Percentiles rank a stretch among this genome's conserved stretches.
phyloP scores from a whole-genome alignment of 495 filamentous ascomycete species.

The Talaromyces borbonicus region DNA sequence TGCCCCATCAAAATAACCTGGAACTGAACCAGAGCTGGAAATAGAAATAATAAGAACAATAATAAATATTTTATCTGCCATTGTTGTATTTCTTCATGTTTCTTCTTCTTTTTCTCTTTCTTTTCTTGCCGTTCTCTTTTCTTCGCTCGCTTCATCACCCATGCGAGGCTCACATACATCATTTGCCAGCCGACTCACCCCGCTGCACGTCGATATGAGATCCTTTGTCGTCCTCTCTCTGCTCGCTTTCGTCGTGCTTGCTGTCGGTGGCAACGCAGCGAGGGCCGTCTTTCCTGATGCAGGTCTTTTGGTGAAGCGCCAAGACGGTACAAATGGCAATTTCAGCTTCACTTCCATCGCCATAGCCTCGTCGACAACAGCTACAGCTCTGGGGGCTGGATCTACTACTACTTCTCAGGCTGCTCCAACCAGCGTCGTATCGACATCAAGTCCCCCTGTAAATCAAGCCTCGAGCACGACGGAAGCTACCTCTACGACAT shows the following conservation, averaged over 20 bases:
- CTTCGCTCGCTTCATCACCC: neutral
- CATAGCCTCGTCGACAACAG: neutral
- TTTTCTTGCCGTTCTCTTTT: neutral
- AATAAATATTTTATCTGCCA: neutral
- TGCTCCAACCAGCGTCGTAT: neutral
- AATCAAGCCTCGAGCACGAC: neutral
- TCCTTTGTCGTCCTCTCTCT: constrained; percentile 3
- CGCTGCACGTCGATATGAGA: neutral
- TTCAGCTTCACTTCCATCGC: constrained; percentile 1
- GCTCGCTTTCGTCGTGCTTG: constrained; percentile 1
- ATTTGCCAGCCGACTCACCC: neutral
- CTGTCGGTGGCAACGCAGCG: neutral
- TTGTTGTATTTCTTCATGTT: neutral
- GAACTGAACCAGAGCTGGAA: too few relatives aligned
- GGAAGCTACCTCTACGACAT: constrained; percentile 17
- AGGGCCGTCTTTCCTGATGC: neutral
- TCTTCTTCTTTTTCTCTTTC: neutral
- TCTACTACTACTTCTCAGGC: neutral
- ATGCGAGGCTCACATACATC: neutral
- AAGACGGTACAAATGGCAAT: neutral
- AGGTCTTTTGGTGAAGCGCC: constrained; percentile 1
- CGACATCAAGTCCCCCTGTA: neutral
- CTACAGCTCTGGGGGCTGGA: neutral
- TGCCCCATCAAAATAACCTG: too few relatives aligned
- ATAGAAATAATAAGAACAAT: neutral